Evolutionary conservation across 225 moss, liverwort and hornwort species (phyloP), one percentile per base, ranked within the genome.

Genomic region (Marchantia polymorpha): DNA sequence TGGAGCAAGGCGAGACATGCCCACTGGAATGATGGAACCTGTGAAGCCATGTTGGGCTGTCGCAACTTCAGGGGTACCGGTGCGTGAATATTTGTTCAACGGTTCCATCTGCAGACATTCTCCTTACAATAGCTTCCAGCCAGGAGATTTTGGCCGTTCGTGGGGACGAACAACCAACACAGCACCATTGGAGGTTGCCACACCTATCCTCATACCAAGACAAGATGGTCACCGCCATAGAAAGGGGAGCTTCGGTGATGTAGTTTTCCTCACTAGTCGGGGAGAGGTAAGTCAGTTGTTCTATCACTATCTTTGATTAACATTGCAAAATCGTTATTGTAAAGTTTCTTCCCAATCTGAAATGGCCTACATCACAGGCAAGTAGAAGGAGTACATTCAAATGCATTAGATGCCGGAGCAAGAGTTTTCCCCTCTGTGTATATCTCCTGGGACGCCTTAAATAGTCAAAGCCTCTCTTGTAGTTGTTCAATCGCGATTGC

Each of bases 11-110:
- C 88, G 90, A 70, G 84, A 91, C 87, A 89, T 96, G 55, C 92
- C 94, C 49, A 94, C 94, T 69, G 96, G 96, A 71, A 90, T 93
- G 94, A 58, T 70, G 20, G 92, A 94, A 77, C 86, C 90, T 80
- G 82, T 96, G 75, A 94, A 88, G 82, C 94, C 96, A 52, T 96
- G 96, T 86, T 96, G 96, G 96, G 94, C 94, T 67, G 85, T 96
- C 39, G 96, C 96, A 60, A 96, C 96, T 76, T 92, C 96, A 69
- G 96, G 96, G 64, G 91, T 96, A 64, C 94, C 94, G 52, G 92
- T 94, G 56, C 87, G 94, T 86, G 94, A 93, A 83, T 86, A 88
- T 52, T 81, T 96, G 49, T 96, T 96, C 74, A 92, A 96, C 78
- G 96, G 92, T 58, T 92, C 94, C 17, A 92, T 96, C 51, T 96